Evolutionary conservation across 2,329 filamentous ascomycete species (phyloP).

Genomic region (Tolypocladium amazonense): DNA sequence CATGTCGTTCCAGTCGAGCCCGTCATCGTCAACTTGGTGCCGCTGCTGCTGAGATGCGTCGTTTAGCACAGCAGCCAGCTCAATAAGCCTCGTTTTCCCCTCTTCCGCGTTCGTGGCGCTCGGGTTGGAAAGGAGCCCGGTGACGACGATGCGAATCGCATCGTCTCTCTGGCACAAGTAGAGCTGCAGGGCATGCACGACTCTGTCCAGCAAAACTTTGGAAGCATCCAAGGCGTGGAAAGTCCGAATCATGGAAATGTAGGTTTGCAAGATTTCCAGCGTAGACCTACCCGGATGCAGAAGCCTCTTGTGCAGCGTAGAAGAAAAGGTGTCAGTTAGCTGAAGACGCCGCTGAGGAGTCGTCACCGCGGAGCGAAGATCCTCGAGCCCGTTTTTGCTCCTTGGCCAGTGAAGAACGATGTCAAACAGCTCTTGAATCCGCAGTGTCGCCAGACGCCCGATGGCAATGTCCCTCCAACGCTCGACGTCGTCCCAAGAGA

Average conservation of each 20-base stretch:
- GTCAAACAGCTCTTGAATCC: conserved; percentile 66
- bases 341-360: conserved; percentile 58
- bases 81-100: conserved; percentile 44
- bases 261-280: conserved; percentile 63
- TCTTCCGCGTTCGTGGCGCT: conserved; percentile 38
- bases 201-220: conserved; percentile 65
- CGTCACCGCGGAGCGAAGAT: conserved; percentile 60
- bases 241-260: conserved; percentile 68
- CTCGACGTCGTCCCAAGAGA: conserved; percentile 47
- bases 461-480: conserved; percentile 63
- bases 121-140: conserved; percentile 56
- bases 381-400: conserved; percentile 61
- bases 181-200: conserved; percentile 61
- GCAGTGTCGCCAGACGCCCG: conserved; percentile 54
- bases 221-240: conserved; percentile 68
- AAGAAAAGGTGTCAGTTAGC: conserved; percentile 59
- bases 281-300: conserved; percentile 70
- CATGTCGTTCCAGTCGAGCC: conserved; percentile 86
- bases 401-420: conserved; percentile 68
- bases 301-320: conserved; percentile 53
- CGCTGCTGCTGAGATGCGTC: conserved; percentile 45
- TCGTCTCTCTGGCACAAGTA: conserved; percentile 70
- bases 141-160: conserved; percentile 67
- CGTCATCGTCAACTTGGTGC: conserved; percentile 49
- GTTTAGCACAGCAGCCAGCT: conserved; percentile 57